phyloP scores from a whole-genome alignment of 768 basidiomycete genomes.

The Mycena metata region DNA sequence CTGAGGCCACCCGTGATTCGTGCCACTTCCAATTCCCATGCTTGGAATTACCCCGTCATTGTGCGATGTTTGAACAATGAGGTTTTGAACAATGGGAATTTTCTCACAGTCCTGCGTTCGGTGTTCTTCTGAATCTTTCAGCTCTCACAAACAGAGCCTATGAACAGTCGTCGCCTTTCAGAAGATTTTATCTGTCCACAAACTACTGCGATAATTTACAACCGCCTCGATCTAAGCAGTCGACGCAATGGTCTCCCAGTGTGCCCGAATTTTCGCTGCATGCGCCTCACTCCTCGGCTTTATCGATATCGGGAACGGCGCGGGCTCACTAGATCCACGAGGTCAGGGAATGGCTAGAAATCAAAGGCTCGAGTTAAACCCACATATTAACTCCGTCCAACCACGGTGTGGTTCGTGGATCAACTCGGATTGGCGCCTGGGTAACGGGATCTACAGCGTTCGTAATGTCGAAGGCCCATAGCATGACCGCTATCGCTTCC shows the following conservation, averaged over 20 bases:
- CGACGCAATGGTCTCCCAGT: background rate
- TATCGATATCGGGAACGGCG: slow-evolving; percentile 9
- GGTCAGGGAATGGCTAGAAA: background rate
- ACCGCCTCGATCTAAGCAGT: background rate
- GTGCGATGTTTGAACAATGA: no score
- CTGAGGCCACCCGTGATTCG: no score
- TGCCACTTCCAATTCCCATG: no score
- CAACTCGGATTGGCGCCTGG: background rate
- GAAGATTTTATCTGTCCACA: no score
- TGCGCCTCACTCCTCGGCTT: background rate
- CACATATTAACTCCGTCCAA: slow-evolving; percentile 16
- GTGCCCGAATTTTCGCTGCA: background rate
- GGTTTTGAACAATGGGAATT: no score
- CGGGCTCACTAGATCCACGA: background rate
- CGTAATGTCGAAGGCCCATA: slow-evolving; percentile 11
- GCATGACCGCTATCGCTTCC: slow-evolving; percentile 7
- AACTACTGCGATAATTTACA: no score
- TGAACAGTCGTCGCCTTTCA: no score
- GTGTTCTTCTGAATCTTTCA: no score
- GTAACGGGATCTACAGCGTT: slow-evolving; percentile 1
- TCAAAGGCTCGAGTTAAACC: background rate
- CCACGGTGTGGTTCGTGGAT: background rate
- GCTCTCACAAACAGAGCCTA: no score
- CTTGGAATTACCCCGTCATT: no score
- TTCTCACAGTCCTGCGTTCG: no score